phyloP scores from a whole-genome alignment of 306 rosid species.

The Malus fusca region DNA sequence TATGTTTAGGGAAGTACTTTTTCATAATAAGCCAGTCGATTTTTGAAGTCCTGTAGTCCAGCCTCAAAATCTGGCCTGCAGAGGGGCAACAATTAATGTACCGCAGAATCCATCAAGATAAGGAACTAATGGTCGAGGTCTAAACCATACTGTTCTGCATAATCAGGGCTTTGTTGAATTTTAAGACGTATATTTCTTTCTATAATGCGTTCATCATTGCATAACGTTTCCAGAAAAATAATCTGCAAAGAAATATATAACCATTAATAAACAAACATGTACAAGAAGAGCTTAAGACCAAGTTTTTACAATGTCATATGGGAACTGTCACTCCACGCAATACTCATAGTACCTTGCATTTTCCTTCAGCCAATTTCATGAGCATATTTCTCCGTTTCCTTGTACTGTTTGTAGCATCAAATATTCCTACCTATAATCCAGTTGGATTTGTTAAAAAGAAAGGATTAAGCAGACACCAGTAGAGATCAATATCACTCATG shows the following conservation, averaged over 20 bases:
- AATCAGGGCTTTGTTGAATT: constrained; percentile 99
- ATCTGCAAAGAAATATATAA: constrained; percentile 45
- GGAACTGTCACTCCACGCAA: constrained; percentile 13
- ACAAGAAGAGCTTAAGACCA: constrained; percentile 10
- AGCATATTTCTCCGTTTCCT: constrained; percentile 85
- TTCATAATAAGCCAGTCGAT: constrained; percentile 73
- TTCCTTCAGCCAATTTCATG: constrained; percentile 97
- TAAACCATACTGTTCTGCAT: constrained; percentile 90
- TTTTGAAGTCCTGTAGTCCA: constrained; percentile 82
- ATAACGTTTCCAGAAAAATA: constrained; percentile 90
- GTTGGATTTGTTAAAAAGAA: constrained; percentile 9
- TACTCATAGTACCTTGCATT: constrained; percentile 74
- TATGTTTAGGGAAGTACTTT: constrained; percentile 37
- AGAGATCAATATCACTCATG: constrained; percentile 14
- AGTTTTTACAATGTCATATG: constrained; percentile 4
- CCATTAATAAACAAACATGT: neutral
- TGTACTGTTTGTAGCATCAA: constrained; percentile 95
- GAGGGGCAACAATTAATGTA: constrained; percentile 19
- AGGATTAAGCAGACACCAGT: constrained; percentile 9
- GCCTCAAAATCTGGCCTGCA: constrained; percentile 95
- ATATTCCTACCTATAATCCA: constrained; percentile 80
- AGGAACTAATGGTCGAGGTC: constrained; percentile 17
- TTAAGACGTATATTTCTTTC: constrained; percentile 93
- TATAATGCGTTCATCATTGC: constrained; percentile 84
- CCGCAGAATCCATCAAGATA: constrained; percentile 13